Evolutionary conservation across 1,284 basidiomycete genomes (phyloP).

Genomic region (Exobasidium cylindrosporum): DNA sequence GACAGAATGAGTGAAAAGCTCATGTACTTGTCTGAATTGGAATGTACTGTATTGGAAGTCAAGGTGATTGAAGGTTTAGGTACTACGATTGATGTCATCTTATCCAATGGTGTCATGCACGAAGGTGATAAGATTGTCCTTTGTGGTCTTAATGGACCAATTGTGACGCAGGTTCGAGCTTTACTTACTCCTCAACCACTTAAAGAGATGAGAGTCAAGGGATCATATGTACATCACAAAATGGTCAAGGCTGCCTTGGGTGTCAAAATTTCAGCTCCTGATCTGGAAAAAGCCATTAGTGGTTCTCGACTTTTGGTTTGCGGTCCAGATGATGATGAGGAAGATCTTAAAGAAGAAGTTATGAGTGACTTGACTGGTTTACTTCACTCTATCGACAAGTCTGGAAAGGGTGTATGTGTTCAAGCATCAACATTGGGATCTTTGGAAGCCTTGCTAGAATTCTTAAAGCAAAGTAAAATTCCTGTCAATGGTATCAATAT

Average conservation of each 20-base stretch:
- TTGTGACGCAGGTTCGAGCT: constrained; percentile 91
- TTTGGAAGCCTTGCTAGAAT: constrained; percentile 92
- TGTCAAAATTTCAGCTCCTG: constrained; percentile 92
- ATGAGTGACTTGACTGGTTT: constrained; percentile 93
- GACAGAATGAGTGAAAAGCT: constrained; percentile 94
- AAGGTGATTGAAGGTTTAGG: constrained; percentile 98
- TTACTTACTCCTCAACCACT: constrained; percentile 94
- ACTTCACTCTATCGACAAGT: constrained; percentile 87
- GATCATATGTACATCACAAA: constrained; percentile 95
- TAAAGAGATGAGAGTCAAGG: constrained; percentile 95
- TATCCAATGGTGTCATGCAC: constrained; percentile 87
- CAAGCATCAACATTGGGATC: constrained; percentile 97
- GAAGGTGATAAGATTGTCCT: constrained; percentile 96
- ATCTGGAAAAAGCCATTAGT: constrained; percentile 98
- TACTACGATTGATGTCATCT: constrained; percentile 94
- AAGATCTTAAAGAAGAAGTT: constrained; percentile 87
- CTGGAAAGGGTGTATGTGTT: constrained; percentile 92
- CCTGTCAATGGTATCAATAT: constrained; percentile 87
- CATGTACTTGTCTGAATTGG: constrained; percentile 97
- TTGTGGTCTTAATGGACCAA: constrained; percentile 95
- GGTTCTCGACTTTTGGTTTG: constrained; percentile 89
- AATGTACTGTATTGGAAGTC: constrained; percentile 99
- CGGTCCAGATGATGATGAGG: constrained; percentile 92
- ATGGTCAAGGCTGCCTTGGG: constrained; percentile 96
- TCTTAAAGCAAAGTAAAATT: constrained; percentile 92